phyloP scores from a whole-genome alignment of 2,329 filamentous ascomycete species.

The Fusarium avenaceum region DNA sequence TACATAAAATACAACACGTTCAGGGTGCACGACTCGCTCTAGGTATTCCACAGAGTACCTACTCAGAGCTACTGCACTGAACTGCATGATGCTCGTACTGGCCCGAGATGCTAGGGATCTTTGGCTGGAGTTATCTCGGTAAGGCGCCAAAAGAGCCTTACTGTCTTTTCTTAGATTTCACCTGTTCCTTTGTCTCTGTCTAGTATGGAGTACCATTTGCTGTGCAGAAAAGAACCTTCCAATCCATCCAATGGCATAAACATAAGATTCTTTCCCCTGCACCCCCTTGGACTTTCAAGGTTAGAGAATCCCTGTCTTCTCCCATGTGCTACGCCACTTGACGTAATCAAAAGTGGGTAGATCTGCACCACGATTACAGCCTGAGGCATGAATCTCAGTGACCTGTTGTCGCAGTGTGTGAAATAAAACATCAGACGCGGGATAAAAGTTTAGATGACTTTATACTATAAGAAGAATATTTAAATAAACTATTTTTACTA shows the following conservation, averaged over 20 bases:
- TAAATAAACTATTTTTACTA: no score
- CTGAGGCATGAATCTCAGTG: conserved; percentile 22
- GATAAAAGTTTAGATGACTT: no score
- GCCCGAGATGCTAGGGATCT: neutral
- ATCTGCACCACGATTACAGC: conserved; percentile 5
- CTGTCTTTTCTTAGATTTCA: neutral
- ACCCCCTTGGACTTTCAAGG: conserved; percentile 23
- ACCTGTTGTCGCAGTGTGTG: neutral
- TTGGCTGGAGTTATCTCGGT: conserved; percentile 11
- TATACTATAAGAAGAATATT: no score
- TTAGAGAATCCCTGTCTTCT: conserved; percentile 14
- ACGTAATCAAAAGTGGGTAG: conserved; percentile 34
- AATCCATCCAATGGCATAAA: no score
- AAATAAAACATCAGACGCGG: no score
- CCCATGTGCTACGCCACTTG: conserved; percentile 41
- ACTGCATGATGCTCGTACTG: neutral
- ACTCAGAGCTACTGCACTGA: neutral
- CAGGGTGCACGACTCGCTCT: conserved; percentile 12
- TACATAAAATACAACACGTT: neutral
- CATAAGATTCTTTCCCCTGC: neutral
- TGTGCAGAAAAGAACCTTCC: no score
- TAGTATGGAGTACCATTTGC: no score
- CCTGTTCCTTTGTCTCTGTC: neutral
- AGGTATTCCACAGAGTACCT: no score
- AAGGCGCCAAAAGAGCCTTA: conserved; percentile 13